phyloP scores from a whole-genome alignment of 805 yeast genomes.

The Lachancea cidri region DNA sequence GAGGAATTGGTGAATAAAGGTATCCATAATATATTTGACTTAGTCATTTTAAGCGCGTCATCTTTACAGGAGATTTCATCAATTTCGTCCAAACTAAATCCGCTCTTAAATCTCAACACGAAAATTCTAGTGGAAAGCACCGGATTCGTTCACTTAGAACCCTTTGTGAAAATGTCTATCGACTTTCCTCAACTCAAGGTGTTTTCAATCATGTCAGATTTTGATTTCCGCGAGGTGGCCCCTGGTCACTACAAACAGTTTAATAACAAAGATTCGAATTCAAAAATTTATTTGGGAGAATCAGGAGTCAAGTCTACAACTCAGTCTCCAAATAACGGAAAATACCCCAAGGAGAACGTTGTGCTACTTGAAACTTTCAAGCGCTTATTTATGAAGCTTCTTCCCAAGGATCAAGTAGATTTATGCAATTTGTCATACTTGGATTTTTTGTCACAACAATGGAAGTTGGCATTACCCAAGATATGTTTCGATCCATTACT shows the following conservation, averaged over 20 bases:
- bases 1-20: constrained; percentile 12
- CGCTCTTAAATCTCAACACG: constrained; percentile 40
- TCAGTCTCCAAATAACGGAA: constrained; percentile 11
- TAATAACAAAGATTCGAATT: constrained; percentile 37
- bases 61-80: constrained; percentile 50
- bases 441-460: constrained; percentile 68
- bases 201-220: constrained; percentile 57
- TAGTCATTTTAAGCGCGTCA: constrained; percentile 42
- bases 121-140: constrained; percentile 62
- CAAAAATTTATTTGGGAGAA: constrained; percentile 43
- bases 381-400: constrained; percentile 27
- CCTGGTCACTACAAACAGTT: constrained; percentile 34
- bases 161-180: constrained; percentile 49
- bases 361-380: constrained; percentile 28
- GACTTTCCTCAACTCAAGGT: constrained; percentile 36
- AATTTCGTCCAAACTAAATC: constrained; percentile 35
- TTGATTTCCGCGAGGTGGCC: constrained; percentile 44
- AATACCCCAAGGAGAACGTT: constrained; percentile 19
- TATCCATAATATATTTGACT: constrained; percentile 33
- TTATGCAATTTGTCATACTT: constrained; percentile 24
- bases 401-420: constrained; percentile 37
- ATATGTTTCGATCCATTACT: constrained; percentile 75
- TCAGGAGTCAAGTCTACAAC: constrained; percentile 12
- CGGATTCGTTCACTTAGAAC: constrained; percentile 68
- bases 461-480: constrained; percentile 78